Evolutionary conservation across 768 basidiomycete species (phyloP).

Genomic region (Fomitopsis pulvina): DNA sequence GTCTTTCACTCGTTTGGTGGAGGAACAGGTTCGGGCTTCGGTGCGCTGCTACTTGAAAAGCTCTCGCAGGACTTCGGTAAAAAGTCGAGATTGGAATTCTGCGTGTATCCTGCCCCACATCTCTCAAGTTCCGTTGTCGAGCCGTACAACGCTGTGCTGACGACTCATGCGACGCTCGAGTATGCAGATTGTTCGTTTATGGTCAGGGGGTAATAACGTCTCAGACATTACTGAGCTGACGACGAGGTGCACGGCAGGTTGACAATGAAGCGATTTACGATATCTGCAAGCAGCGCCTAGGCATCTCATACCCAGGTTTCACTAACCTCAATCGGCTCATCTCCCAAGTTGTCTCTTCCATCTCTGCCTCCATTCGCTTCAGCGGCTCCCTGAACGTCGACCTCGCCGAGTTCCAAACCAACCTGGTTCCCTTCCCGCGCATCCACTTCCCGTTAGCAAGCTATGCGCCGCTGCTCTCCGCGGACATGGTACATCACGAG

Average conservation of each 20-base stretch:
- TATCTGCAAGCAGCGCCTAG: conserved; percentile 95
- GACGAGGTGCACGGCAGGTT: conserved; percentile 44
- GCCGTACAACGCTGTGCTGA: conserved; percentile 95
- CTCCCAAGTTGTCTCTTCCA: conserved; percentile 96
- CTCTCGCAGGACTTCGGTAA: conserved; percentile 98
- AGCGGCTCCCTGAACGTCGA: conserved; percentile 98
- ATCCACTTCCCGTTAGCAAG: conserved; percentile 98
- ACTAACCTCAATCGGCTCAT: conserved; percentile 94
- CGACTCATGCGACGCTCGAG: conserved; percentile 97
- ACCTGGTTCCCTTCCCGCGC: conserved; percentile 96
- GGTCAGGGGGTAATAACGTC: conserved; percentile 37
- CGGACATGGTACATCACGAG: conserved; percentile 92
- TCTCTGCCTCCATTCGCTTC: conserved; percentile 95
- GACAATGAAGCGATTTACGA: conserved; percentile 99
- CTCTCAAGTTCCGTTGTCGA: conserved; percentile 94
- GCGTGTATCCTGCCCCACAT: conserved; percentile 91
- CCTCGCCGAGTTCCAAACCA: conserved; percentile 97
- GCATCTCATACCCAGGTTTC: conserved; percentile 81
- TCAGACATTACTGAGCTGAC: conserved; percentile 2
- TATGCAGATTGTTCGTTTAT: conserved; percentile 99
- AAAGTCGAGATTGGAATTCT: conserved; percentile 98
- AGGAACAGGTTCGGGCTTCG: conserved; percentile 98
- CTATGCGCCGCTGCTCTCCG: conserved; percentile 92
- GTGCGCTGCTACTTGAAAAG: conserved; percentile 91
- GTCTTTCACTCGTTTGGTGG: conserved; percentile 99